A percentile compares a stretch with the other conserved stretches of the same genome.
phyloP scores from a whole-genome alignment of 352 stramenopile species.

The Salisapilia sapeloensis region DNA sequence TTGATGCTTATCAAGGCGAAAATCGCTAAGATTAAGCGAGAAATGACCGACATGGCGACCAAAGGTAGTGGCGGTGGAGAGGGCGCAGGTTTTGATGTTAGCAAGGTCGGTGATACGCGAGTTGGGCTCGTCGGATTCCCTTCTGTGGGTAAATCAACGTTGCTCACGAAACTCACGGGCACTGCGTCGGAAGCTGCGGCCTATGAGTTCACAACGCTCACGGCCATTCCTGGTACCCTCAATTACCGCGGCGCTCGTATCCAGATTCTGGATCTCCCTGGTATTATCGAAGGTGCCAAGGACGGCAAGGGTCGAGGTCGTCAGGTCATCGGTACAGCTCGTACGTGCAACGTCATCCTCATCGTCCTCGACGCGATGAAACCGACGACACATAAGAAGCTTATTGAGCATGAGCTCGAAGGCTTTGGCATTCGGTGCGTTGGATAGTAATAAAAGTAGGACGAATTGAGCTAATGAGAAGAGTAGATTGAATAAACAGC shows the following conservation, averaged over 20 bases:
- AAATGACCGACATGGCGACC: slow-evolving; percentile 77
- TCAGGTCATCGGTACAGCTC: slow-evolving; percentile 94
- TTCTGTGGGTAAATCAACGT: slow-evolving; percentile 95
- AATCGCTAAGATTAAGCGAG: slow-evolving; percentile 91
- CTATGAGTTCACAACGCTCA: slow-evolving; percentile 99
- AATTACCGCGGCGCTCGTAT: slow-evolving; percentile 87
- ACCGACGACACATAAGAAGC: slow-evolving; percentile 95
- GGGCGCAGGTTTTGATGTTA: slow-evolving; percentile 84
- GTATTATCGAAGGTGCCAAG: slow-evolving; percentile 98
- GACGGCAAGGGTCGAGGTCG: slow-evolving; percentile 93
- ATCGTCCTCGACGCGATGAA: slow-evolving; percentile 97
- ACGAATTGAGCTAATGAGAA: background rate
- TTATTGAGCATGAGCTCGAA: slow-evolving; percentile 97
- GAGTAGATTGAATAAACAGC: slow-evolving; percentile 89
- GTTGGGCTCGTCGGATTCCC: slow-evolving; percentile 98
- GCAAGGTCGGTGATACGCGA: slow-evolving; percentile 92
- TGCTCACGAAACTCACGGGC: slow-evolving; percentile 94
- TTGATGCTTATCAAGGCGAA: slow-evolving; percentile 96
- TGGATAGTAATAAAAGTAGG: background rate
- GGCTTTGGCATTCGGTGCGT: slow-evolving; percentile 91
- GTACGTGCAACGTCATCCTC: slow-evolving; percentile 97
- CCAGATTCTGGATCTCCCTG: slow-evolving; percentile 83
- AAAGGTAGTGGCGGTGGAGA: slow-evolving; percentile 42
- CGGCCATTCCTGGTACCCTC: slow-evolving; percentile 95
- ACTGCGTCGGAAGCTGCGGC: slow-evolving; percentile 90